Base-by-base conservation (phyloP, 192 early-diverging fungal species). In the Chytriomyces sp. region DNA sequence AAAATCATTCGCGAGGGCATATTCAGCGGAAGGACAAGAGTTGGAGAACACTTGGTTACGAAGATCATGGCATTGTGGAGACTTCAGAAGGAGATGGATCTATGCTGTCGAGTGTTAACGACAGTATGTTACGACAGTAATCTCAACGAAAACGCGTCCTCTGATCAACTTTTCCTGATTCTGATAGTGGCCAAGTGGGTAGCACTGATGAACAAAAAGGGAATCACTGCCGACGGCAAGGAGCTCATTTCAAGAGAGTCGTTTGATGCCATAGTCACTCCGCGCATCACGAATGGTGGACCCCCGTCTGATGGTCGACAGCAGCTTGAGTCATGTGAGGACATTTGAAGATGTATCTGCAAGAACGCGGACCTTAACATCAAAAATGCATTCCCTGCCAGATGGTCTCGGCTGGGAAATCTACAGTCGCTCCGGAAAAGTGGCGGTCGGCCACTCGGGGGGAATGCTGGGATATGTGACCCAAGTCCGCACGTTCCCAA, bases 331-430 rank as follows among this genome's bases (percentile, higher is more conserved):
- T 35, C 35, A 35, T 35, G 35, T 35, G 4, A 35, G 35, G 35
- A 35, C 35, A 1, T 4, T 35, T 0, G 35, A 35, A 35, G 35
- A 35, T 35, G 35, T 35, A 35, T 35, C 35, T 35, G 35, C 35
- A 35, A 35, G 35, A 35, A 57, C 20, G 20, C 20, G 16, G 53
- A 1, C 13, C 53, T 35, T 35, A 4, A n/a, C 53, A 57, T 2
- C 16, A n/a, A 20, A 57, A n/a, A 57, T 57, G 13, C 53, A n/a
- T 20, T 57, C 5, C 53, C 53, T n/a, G 5, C 5, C 53, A 57
- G 53, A 50, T 24, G 75, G 75, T n/a, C 48, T 76, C 46, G 75
- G 75, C 28, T 76, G 61, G 61, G 9, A 23, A 10, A 63, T 76
- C 6, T 23, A 63, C 10, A 50, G 44, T 26, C 67, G 9, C 0